These are phyloP conservation scores for Sugiyamaella xylanicola DNA, from an alignment of 1,139 yeast genomes.

Conservation along the genomic window DNA sequence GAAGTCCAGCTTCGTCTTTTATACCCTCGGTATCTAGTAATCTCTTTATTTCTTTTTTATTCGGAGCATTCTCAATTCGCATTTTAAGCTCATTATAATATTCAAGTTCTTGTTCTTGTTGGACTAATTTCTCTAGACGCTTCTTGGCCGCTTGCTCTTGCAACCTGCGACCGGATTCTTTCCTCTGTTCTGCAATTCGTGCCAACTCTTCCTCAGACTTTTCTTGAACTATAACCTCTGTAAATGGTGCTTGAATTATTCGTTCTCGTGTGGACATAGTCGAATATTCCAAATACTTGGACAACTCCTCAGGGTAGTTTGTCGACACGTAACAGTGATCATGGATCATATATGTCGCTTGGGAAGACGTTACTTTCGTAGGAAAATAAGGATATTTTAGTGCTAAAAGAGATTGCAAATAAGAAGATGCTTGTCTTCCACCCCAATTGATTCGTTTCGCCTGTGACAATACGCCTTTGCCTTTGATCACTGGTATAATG, in stretches of 20 bases:
- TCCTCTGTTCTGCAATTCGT: slow-evolving; percentile 73
- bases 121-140: slow-evolving; percentile 73
- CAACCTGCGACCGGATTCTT: slow-evolving; percentile 82
- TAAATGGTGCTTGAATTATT: slow-evolving; percentile 80
- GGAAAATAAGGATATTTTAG: slow-evolving; percentile 95
- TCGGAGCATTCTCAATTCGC: slow-evolving; percentile 51
- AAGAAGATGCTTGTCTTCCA: slow-evolving; percentile 72
- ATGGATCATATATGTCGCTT: slow-evolving; percentile 66
- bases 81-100: slow-evolving; percentile 64
- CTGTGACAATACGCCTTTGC: slow-evolving; percentile 64
- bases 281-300: slow-evolving; percentile 59
- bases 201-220: slow-evolving; percentile 84
- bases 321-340: slow-evolving; percentile 78
- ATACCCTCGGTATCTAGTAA: slow-evolving; percentile 74
- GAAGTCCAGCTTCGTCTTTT: slow-evolving; percentile 70
- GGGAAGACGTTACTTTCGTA: slow-evolving; percentile 61
- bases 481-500: slow-evolving; percentile 74
- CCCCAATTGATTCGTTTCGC: slow-evolving; percentile 92
- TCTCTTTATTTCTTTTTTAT: slow-evolving; percentile 50
- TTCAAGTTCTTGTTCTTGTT: slow-evolving; percentile 78
- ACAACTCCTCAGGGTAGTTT: slow-evolving; percentile 67
- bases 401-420: slow-evolving; percentile 61
- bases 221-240: slow-evolving; percentile 62
- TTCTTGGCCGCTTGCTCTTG: slow-evolving; percentile 93
- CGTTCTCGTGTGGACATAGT: slow-evolving; percentile 67